Conservation (phyloP, 2,329 filamentous ascomycete genomes). For the Neonectria neomacrospora region DNA sequence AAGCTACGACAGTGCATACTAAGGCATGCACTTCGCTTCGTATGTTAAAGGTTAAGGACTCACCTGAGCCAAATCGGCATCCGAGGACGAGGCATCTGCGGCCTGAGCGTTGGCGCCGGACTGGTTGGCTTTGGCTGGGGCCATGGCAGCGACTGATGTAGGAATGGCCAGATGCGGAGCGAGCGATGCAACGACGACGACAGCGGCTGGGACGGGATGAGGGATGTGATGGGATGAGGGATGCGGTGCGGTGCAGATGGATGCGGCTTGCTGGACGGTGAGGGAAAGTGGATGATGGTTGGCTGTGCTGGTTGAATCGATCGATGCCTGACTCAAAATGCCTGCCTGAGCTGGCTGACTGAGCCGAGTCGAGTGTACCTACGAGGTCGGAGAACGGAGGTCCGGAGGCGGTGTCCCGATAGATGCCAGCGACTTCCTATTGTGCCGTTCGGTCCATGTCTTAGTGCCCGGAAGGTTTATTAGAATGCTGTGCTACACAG, state of each 20-base stretch:
- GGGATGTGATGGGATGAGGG: conserved; percentile 12
- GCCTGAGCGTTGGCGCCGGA: conserved; percentile 27
- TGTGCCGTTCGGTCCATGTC: neutral
- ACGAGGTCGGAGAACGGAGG: neutral
- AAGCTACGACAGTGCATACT: neutral
- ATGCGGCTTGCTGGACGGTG: neutral
- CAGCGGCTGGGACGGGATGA: conserved; percentile 4
- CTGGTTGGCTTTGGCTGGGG: conserved; percentile 28
- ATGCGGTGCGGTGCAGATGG: conserved; percentile 12
- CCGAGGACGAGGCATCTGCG: conserved; percentile 31
- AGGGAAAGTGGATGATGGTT: neutral
- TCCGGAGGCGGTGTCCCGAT: conserved; percentile 4
- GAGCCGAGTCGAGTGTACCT: too few species aligned
- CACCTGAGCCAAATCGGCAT: conserved; percentile 43
- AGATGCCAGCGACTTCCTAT: neutral
- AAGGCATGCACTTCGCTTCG: neutral
- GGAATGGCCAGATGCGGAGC: conserved; percentile 1
- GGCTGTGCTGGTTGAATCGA: neutral
- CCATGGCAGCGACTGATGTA: conserved; percentile 23
- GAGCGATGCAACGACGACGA: neutral
- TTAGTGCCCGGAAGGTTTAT: neutral
- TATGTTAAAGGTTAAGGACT: conserved; percentile 15
- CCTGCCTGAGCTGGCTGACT: neutral
- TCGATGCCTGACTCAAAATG: conserved; percentile 3
- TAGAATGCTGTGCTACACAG: neutral